Evolutionary conservation across 78 protist species (phyloP).

Genomic region (Diacronema lutheri): DNA sequence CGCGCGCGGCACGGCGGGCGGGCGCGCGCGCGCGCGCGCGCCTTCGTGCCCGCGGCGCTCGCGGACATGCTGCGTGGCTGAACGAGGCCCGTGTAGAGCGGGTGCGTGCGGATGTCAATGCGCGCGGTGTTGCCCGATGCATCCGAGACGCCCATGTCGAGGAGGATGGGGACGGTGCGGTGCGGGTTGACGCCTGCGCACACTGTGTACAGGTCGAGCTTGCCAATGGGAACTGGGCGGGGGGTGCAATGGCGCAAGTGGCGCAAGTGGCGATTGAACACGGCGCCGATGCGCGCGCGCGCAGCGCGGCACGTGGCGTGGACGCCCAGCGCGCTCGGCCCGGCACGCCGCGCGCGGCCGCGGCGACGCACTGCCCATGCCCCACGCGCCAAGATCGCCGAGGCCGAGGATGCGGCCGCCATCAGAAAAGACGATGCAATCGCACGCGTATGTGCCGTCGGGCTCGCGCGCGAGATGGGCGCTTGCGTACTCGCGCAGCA

Average conservation of each 20-base stretch:
- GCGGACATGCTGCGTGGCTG: slow-evolving; percentile 18
- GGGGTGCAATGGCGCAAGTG: no score
- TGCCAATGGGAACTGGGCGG: slow-evolving; percentile 79
- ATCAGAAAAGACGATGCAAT: slow-evolving; percentile 89
- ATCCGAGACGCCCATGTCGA: slow-evolving; percentile 92
- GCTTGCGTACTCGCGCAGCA: slow-evolving; percentile 29
- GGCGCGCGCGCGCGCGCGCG: no score
- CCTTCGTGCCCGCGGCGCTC: neutral
- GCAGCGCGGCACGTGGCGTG: no score
- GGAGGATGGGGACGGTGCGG: slow-evolving; percentile 77
- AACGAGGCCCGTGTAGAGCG: slow-evolving; percentile 82
- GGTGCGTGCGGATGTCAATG: slow-evolving; percentile 52
- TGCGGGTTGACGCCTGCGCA: slow-evolving; percentile 7
- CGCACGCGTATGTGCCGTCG: neutral
- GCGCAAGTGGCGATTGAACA: no score
- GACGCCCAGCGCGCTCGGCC: no score
- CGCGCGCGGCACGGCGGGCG: no score
- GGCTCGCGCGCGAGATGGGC: neutral
- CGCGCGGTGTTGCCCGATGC: slow-evolving; percentile 17
- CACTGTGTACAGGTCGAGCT: slow-evolving; percentile 67
- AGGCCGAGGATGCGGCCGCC: slow-evolving; percentile 98
- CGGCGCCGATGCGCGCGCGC: no score
- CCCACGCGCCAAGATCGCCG: slow-evolving; percentile 62
- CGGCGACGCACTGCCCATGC: no score
- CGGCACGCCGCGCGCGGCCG: no score